phyloP scores from a whole-genome alignment of 2,329 filamentous ascomycete genomes.

The Fusarium pseudocircinatum region DNA sequence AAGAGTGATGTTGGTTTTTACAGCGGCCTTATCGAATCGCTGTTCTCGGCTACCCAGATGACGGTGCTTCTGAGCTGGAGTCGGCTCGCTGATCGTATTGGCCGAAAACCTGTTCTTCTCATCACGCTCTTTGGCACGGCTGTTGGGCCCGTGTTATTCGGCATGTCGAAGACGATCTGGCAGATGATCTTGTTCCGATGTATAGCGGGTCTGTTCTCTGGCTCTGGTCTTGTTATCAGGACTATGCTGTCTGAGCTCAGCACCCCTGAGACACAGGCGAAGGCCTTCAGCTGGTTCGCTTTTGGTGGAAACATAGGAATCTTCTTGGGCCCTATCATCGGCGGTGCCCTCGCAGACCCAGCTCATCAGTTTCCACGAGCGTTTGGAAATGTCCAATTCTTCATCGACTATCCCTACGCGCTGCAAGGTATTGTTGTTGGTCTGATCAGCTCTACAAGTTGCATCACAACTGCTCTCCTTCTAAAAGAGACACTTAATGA shows the following conservation, averaged over 20 bases:
- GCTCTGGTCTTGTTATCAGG: slow-evolving; percentile 77
- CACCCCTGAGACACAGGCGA: slow-evolving; percentile 74
- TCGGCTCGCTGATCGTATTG: slow-evolving; percentile 67
- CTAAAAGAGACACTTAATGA: slow-evolving; percentile 69
- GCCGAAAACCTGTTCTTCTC: slow-evolving; percentile 78
- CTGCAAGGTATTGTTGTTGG: slow-evolving; percentile 64
- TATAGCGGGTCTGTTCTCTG: slow-evolving; percentile 77
- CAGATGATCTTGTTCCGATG: slow-evolving; percentile 81
- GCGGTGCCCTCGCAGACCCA: slow-evolving; percentile 75
- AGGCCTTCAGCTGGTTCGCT: slow-evolving; percentile 80
- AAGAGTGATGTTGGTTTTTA: slow-evolving; percentile 82
- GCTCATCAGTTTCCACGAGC: slow-evolving; percentile 67
- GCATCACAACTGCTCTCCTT: slow-evolving; percentile 62
- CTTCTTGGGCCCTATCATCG: slow-evolving; percentile 75
- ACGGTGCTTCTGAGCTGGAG: slow-evolving; percentile 82
- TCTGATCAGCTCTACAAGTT: slow-evolving; percentile 65
- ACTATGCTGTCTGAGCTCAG: slow-evolving; percentile 81
- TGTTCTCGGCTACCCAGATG: slow-evolving; percentile 82
- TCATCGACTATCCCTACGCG: slow-evolving; percentile 63
- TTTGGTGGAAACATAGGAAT: slow-evolving; percentile 80
- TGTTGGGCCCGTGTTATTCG: slow-evolving; percentile 71
- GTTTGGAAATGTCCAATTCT: slow-evolving; percentile 59
- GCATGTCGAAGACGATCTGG: slow-evolving; percentile 70
- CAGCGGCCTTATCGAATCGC: slow-evolving; percentile 76
- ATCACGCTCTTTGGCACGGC: slow-evolving; percentile 72